Conservation (phyloP, 305 asterid species). For the Solanum hybrid region DNA sequence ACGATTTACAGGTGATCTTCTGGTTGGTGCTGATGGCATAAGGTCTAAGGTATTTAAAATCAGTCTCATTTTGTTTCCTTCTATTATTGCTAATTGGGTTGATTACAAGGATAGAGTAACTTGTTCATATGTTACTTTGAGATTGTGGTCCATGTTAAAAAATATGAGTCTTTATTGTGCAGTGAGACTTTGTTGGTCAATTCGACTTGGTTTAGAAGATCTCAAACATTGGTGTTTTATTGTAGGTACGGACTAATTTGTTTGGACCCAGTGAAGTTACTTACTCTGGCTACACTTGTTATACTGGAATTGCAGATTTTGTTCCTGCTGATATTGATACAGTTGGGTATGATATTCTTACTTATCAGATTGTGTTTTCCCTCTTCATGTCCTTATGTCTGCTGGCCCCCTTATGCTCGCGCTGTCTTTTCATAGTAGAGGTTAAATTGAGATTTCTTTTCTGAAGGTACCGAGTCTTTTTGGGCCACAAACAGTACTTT, state of each 20-base stretch:
- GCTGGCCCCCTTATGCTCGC: neutral
- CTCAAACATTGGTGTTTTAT: neutral
- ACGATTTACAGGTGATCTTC: slow-evolving; percentile 64
- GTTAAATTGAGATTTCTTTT: slow-evolving; percentile 5
- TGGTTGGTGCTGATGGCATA: slow-evolving; percentile 93
- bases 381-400: neutral
- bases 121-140: neutral
- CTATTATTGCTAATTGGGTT: neutral
- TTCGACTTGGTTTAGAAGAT: neutral
- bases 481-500: slow-evolving; percentile 93
- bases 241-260: slow-evolving; percentile 64
- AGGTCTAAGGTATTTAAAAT: slow-evolving; percentile 57
- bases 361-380: neutral
- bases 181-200: neutral
- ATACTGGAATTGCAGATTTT: slow-evolving; percentile 92
- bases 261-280: slow-evolving; percentile 56
- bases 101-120: neutral
- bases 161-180: neutral
- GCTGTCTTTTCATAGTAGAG: neutral
- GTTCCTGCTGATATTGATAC: slow-evolving; percentile 87
- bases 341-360: slow-evolving; percentile 58
- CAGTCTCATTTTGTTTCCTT: neutral
- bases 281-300: slow-evolving; percentile 93
- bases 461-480: slow-evolving; percentile 82
- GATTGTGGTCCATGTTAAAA: neutral